These are phyloP conservation scores for Talaromyces sp. DNA, from an alignment of 2,329 filamentous ascomycete genomes.

Conservation along the genomic window DNA sequence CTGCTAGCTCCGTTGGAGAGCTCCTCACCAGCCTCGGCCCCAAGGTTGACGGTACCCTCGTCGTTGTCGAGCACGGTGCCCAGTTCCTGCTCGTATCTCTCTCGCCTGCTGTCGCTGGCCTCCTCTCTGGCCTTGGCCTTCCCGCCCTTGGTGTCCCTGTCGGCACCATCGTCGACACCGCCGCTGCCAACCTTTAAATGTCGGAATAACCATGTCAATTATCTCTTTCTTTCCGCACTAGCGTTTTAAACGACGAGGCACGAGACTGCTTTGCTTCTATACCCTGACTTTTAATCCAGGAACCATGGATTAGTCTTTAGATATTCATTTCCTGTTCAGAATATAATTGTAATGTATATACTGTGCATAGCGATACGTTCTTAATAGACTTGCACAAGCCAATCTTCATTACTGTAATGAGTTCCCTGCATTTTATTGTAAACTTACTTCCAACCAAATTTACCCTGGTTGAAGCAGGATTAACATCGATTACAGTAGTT, in stretches of 20 bases:
- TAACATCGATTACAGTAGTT: no score
- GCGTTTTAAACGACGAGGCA: not conserved
- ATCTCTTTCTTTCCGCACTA: not conserved
- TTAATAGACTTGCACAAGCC: not conserved
- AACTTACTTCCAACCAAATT: no score
- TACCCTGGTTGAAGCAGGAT: no score
- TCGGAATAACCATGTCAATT: not conserved
- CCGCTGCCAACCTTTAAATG: slow-evolving; percentile 13
- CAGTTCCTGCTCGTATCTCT: slow-evolving; percentile 19
- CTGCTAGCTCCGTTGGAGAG: slow-evolving; percentile 21
- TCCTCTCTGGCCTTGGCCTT: slow-evolving; percentile 21
- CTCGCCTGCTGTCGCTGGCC: slow-evolving; percentile 16
- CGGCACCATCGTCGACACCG: slow-evolving; percentile 20
- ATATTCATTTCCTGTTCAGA: not conserved
- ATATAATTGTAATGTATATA: slow-evolving; percentile 1
- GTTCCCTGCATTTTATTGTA: no score
- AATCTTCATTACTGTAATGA: not conserved
- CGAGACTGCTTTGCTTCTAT: not conserved
- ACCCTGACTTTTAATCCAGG: not conserved
- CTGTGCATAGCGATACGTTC: not conserved
- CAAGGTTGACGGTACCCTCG: slow-evolving; percentile 16
- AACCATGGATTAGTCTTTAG: not conserved
- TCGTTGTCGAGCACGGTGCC: slow-evolving; percentile 17
- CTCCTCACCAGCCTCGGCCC: slow-evolving; percentile 20
- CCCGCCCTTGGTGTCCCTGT: slow-evolving; percentile 22